Percentiles rank a stretch among this genome's conserved stretches.
Conservation (phyloP, 768 basidiomycete species). For the Mycena pura region DNA sequence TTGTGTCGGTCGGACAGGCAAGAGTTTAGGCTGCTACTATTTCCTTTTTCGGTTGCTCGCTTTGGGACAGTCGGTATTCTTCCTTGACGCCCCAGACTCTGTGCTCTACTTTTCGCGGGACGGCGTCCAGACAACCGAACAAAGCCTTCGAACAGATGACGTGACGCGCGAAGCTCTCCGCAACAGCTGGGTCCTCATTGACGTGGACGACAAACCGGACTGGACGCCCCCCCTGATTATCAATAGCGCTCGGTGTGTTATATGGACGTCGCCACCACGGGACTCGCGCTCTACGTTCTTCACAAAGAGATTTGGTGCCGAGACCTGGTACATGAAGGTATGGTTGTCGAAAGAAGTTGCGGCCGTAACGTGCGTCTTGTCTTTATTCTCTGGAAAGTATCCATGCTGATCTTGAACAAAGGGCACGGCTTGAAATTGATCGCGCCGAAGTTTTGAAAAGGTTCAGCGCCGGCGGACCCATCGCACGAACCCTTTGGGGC, state of each 20-base stretch:
- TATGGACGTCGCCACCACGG: neutral
- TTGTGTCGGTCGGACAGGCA: too few relatives aligned
- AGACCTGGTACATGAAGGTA: neutral
- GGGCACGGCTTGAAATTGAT: neutral
- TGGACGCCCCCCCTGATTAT: neutral
- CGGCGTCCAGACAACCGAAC: neutral
- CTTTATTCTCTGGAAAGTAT: neutral
- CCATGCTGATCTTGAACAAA: neutral
- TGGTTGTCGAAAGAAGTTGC: neutral
- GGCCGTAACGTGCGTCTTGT: neutral
- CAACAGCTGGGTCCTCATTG: neutral
- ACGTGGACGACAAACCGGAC: neutral
- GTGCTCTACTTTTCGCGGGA: neutral
- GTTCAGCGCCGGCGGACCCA: neutral
- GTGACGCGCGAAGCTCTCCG: neutral
- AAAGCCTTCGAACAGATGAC: neutral
- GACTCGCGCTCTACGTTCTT: neutral
- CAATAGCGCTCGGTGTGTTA: neutral
- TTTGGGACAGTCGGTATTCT: neutral
- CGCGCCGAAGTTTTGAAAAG: neutral
- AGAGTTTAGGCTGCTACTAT: too few relatives aligned
- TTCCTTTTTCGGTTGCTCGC: neutral
- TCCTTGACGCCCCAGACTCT: neutral
- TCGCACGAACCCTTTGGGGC: neutral
- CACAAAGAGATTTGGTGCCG: too few relatives aligned